Percentiles rank a stretch among this genome's conserved stretches.
phyloP scores from a whole-genome alignment of 1,284 basidiomycete genomes.

The Apiotrichum laibachii region DNA sequence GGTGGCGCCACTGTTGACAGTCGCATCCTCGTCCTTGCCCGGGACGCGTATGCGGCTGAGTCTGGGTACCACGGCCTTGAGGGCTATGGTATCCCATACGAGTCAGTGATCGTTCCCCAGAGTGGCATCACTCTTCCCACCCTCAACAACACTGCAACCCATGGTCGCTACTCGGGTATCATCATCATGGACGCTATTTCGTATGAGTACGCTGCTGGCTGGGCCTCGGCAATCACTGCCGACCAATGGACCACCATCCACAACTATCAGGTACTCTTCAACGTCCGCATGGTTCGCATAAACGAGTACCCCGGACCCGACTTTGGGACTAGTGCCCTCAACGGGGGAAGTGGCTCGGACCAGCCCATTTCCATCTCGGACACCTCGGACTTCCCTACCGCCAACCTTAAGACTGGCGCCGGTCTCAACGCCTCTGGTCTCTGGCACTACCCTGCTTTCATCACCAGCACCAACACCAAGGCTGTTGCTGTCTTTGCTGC shows the following conservation, averaged over 20 bases:
- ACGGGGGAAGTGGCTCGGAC: background rate
- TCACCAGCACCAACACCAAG: conserved; percentile 5
- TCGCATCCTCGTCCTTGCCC: conserved; percentile 8
- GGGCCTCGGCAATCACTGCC: conserved; percentile 6
- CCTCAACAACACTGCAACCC: conserved; percentile 1
- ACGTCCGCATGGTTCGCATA: conserved; percentile 14
- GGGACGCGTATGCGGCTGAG: background rate
- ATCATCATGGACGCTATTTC: conserved; percentile 6
- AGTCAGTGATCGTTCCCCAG: conserved; percentile 1
- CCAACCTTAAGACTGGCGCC: conserved; percentile 7
- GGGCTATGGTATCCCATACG: conserved; percentile 13
- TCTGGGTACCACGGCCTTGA: conserved; percentile 2
- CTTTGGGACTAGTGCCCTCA: background rate
- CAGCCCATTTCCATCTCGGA: conserved; percentile 7
- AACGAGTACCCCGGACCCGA: conserved; percentile 11
- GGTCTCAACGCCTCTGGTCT: conserved; percentile 1
- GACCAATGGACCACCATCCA: conserved; percentile 7
- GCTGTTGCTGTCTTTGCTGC: conserved; percentile 6
- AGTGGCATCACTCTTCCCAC: background rate
- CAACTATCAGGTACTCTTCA: conserved; percentile 9
- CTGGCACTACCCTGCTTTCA: conserved; percentile 11
- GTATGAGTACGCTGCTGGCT: background rate
- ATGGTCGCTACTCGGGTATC: conserved; percentile 12
- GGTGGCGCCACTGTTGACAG: conserved; percentile 8
- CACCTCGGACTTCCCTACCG: conserved; percentile 6